Evolutionary conservation across 306 rosid genomes (phyloP).

Genomic region (Canavalia ensiformis): DNA sequence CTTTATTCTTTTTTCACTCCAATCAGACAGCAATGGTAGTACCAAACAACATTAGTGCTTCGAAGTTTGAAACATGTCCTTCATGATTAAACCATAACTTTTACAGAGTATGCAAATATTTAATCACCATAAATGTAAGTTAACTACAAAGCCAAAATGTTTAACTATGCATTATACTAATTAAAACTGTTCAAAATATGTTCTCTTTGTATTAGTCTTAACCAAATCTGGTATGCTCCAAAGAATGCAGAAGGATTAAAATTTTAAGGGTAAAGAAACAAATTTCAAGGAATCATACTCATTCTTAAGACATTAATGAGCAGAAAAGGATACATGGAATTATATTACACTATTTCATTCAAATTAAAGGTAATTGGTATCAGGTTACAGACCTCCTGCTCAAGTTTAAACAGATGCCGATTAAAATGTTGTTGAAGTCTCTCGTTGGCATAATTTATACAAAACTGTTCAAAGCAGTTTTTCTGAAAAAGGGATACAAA

Average conservation of each 20-base stretch:
- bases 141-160: slow-evolving; percentile 17
- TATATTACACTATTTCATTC: slow-evolving; percentile 22
- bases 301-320: slow-evolving; percentile 29
- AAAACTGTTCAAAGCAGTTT: slow-evolving; percentile 89
- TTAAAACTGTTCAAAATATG: slow-evolving; percentile 10
- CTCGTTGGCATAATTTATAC: slow-evolving; percentile 95
- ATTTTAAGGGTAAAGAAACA: slow-evolving; percentile 21
- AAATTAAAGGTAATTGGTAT: slow-evolving; percentile 7
- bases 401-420: slow-evolving; percentile 86
- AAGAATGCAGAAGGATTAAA: slow-evolving; percentile 18
- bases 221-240: slow-evolving; percentile 5
- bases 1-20: slow-evolving; percentile 15
- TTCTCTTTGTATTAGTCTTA: slow-evolving; percentile 5
- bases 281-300: neutral
- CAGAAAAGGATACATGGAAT: slow-evolving; percentile 12
- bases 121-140: slow-evolving; percentile 11
- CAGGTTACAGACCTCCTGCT: slow-evolving; percentile 79
- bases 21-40: slow-evolving; percentile 28
- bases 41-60: slow-evolving; percentile 9
- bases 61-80: neutral
- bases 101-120: slow-evolving; percentile 16
- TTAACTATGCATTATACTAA: slow-evolving; percentile 18
- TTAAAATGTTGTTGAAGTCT: slow-evolving; percentile 96
- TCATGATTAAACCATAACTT: slow-evolving; percentile 16
- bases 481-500: slow-evolving; percentile 62